A percentile compares a stretch with the other conserved stretches of the same genome.
Evolutionary conservation across 257 asterid species (phyloP).

Genomic region (Solanum acaule): DNA sequence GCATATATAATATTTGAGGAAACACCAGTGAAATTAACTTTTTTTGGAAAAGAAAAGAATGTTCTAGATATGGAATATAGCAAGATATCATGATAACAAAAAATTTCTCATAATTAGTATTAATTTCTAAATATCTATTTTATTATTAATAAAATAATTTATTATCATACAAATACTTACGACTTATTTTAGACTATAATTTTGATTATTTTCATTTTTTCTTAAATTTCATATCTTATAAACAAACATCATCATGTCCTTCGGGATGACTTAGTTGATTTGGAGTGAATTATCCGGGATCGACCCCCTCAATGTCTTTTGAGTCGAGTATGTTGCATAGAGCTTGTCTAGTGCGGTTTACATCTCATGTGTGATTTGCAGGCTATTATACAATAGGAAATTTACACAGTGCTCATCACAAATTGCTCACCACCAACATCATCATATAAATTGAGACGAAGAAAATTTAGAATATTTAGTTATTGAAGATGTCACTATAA

Average conservation of each 20-base stretch:
- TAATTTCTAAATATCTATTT: background rate
- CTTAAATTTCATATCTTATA: no score
- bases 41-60: background rate
- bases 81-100: background rate
- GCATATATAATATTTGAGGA: background rate
- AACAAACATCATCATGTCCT: no score
- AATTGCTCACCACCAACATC: no score
- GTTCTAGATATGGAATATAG: background rate
- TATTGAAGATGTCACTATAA: background rate
- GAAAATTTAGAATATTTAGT: no score
- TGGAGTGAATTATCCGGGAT: no score
- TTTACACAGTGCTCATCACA: no score
- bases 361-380: no score
- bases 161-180: background rate
- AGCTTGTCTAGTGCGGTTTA: no score
- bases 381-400: accelerated
- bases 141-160: background rate
- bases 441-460: no score
- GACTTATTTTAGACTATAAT: background rate
- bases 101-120: background rate
- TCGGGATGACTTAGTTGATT: no score
- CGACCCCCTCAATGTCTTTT: no score
- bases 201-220: background rate
- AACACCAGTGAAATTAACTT: background rate
- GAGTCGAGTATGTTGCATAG: no score